Percentiles rank a stretch among this genome's conserved stretches.
Evolutionary conservation across 495 filamentous ascomycete species (phyloP).

Genomic region (Penicillium tannophilum): DNA sequence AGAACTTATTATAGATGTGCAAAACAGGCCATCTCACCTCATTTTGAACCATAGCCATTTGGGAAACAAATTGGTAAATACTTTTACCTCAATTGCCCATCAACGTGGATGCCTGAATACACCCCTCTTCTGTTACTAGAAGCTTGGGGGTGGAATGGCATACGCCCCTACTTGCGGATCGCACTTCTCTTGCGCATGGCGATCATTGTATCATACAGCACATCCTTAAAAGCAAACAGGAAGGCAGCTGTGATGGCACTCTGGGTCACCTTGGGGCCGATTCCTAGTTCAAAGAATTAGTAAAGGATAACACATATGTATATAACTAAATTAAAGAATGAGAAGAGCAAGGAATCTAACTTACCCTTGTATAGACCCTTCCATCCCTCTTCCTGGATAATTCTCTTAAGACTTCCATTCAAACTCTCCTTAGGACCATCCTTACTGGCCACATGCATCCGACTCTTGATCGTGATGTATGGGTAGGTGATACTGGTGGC

Average conservation of each 20-base stretch:
- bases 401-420: conserved; percentile 69
- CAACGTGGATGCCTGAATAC: too few relatives aligned
- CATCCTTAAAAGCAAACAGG: conserved; percentile 98
- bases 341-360: conserved; percentile 9
- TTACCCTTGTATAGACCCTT: conserved; percentile 87
- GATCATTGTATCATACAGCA: conserved; percentile 65
- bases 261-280: conserved; percentile 93
- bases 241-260: conserved; percentile 96
- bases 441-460: conserved; percentile 85
- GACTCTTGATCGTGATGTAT: conserved; percentile 97
- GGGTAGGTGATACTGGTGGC: conserved; percentile 95
- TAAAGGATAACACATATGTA: background rate
- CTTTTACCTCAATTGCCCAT: too few relatives aligned
- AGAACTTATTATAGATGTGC: too few relatives aligned
- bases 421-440: conserved; percentile 70
- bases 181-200: conserved; percentile 54
- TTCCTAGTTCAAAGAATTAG: conserved; percentile 52
- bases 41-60: too few relatives aligned
- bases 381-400: conserved; percentile 86
- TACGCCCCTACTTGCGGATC: conserved; percentile 33
- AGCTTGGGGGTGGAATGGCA: background rate
- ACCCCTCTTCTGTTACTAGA: background rate
- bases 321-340: background rate
- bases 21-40: too few relatives aligned
- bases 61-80: too few relatives aligned